Base-by-base conservation (phyloP, 257 asterid genomes). In the Buddleja alternifolia region DNA sequence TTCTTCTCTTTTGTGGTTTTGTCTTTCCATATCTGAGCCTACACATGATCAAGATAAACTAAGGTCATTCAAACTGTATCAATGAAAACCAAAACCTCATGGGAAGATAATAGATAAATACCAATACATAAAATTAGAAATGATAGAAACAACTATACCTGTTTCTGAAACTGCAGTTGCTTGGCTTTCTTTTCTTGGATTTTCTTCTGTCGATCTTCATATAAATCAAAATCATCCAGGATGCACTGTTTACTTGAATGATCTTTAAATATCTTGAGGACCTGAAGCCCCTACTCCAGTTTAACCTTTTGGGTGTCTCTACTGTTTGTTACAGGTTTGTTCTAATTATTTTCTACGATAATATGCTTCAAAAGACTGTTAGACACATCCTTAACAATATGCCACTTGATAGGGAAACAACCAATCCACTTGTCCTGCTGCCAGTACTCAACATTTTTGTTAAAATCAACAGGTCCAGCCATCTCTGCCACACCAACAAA, bases 401-500 rank as follows among this genome's bases (percentile, higher is more conserved):
- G 83, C 83, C 88, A 83, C 75, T 81, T 79, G 0, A 83, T 81
- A 60, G 83, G 81, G 65, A 83, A 77, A 66, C n/a, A n/a, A n/a
- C n/a, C n/a, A n/a, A n/a, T n/a, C n/a, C n/a, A n/a, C n/a, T n/a
- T n/a, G n/a, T n/a, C 77, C 54, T 67, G 85, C 66, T 83, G 81
- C 85, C 85, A 83, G 60, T 76, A 83, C 52, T 83, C 83, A 52
- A 83, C 72, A 48, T 57, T 80, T 73, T 77, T 80, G 73, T 77
- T 73, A 74, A 80, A 83, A 77, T 83, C 85, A 60, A 83, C 85
- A 0, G 69, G 79, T 9, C 88, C 88, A 34, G n/a, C 70, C 88
- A 83, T 83, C 77, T 83, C 85, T 8, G 83, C 85, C 17, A 79
- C 77, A 71, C 85, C 88, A 44, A 81, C 72, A 68, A 82, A 82